Evolutionary conservation across 768 basidiomycete genomes (phyloP), one percentile per base, ranked within the genome.

Genomic region (Piloderma croceum): DNA sequence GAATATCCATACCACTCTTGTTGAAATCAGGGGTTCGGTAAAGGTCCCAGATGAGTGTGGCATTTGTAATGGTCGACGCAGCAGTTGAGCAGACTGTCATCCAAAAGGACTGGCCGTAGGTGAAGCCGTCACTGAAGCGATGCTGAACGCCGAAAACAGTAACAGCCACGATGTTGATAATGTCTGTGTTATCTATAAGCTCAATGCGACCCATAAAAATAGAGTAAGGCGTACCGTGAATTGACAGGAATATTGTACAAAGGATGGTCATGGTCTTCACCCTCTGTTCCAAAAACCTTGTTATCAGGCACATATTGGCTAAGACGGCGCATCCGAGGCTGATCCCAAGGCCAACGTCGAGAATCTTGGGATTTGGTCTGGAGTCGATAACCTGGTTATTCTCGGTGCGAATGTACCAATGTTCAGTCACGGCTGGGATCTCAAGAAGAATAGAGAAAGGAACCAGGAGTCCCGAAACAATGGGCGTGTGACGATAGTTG

Each of bases 381-480:
- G 58, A 65, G 24, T 82, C 72, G 1, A 81, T 60, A 4, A 63
- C 58, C 19, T 68, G 31, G 43, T 73, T 61, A 15, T 64, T 55
- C 22, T 67, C 61, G 0, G 76, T 85, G 5, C 70, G 71, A 42
- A 83, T 71, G 46, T 80, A 86, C 86, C 84, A 86, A 38, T 73
- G 70, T 43, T 79, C 81, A 1, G 85, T 90, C 9, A 90, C 60
- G 12, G 82, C 82, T 1, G 89, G 89, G 21, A 91, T 85, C 50
- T 84, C 83, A 21, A 90, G 68, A n/a, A 91, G 68, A 36, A 90
- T 83, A 13, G 81, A 75, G 51, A 91, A 87, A 0, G 85, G 83
- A 27, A 85, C 76, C 44, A 79, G 56, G 31, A 83, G 67, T 15
- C 81, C 82, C 10, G 84, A 77, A 7, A 86, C 41, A 31, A 87